Evolutionary conservation across 495 filamentous ascomycete species (phyloP).

Genomic region (Hypoxylon cercidicola): DNA sequence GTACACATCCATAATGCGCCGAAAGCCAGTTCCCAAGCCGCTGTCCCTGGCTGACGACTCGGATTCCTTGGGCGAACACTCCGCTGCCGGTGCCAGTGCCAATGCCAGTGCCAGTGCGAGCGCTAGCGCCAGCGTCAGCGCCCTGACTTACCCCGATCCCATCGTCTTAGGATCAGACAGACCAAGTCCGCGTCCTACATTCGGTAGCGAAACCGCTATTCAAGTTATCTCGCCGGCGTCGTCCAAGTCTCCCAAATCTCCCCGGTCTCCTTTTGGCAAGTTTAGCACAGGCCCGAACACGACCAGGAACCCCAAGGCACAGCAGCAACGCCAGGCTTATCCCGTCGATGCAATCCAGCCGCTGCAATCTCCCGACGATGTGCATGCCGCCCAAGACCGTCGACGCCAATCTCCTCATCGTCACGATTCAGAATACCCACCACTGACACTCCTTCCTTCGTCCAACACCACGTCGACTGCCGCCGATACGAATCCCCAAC

Average conservation of each 20-base stretch:
- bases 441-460: conserved; percentile 37
- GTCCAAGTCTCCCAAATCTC: conserved; percentile 60
- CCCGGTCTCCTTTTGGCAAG: conserved; percentile 61
- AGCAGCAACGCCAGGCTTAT: conserved; percentile 36
- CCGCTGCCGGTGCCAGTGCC: conserved; percentile 41
- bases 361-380: conserved; percentile 52
- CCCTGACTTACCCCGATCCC: conserved; percentile 37
- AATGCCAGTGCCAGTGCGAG: conserved; percentile 22
- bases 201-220: conserved; percentile 43
- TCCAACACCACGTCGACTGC: conserved; percentile 23
- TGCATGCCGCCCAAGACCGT: conserved; percentile 42
- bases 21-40: conserved; percentile 64
- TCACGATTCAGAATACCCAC: conserved; percentile 30
- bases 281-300: conserved; percentile 44
- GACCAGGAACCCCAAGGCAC: conserved; percentile 35
- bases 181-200: conserved; percentile 40
- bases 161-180: conserved; percentile 34
- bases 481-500: conserved; percentile 26
- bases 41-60: conserved; percentile 55
- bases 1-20: conserved; percentile 56
- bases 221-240: conserved; percentile 50
- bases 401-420: conserved; percentile 44
- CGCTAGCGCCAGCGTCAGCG: conserved; percentile 16
- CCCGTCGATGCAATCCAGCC: conserved; percentile 44
- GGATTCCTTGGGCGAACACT: conserved; percentile 48